Conservation (phyloP, 345 rosid species). For the Clarkia xantiana region DNA sequence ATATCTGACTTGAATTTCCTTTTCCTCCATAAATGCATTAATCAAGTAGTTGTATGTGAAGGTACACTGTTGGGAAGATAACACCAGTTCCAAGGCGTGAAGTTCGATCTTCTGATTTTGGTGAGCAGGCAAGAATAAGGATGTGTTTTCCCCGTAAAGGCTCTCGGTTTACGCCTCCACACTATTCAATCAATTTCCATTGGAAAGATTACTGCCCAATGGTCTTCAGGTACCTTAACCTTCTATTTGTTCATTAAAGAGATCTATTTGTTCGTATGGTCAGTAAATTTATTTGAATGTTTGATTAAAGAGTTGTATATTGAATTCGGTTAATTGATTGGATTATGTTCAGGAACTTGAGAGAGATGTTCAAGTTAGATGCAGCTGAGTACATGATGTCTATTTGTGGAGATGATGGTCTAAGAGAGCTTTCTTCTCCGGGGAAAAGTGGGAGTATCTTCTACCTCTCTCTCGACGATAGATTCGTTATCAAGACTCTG, state of each 20-base stretch:
- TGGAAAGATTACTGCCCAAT: slow-evolving; percentile 99
- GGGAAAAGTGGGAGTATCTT: slow-evolving; percentile 98
- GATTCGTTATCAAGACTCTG: slow-evolving; percentile 89
- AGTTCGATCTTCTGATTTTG: slow-evolving; percentile 82
- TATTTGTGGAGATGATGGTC: slow-evolving; percentile 91
- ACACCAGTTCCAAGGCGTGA: slow-evolving; percentile 90
- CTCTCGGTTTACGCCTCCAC: slow-evolving; percentile 83
- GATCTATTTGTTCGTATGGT: not conserved
- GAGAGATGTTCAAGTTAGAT: slow-evolving; percentile 96
- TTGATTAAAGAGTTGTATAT: too few relatives aligned
- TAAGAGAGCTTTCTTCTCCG: slow-evolving; percentile 70
- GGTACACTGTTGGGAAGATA: slow-evolving; percentile 90
- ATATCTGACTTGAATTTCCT: too few relatives aligned
- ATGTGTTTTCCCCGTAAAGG: slow-evolving; percentile 87
- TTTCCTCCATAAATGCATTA: too few relatives aligned
- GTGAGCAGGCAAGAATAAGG: slow-evolving; percentile 80
- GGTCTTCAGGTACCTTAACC: slow-evolving; percentile 71
- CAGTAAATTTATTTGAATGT: not conserved
- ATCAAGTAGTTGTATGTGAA: too few relatives aligned
- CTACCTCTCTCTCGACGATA: slow-evolving; percentile 74
- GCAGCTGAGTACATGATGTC: slow-evolving; percentile 99
- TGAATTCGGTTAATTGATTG: too few relatives aligned
- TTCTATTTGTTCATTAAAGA: not conserved
- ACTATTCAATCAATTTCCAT: slow-evolving; percentile 64
- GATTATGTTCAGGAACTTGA: slow-evolving; percentile 57